Evolutionary conservation across 75 land plant genomes (phyloP).

Genomic region (Sequoiadendron giganteum): DNA sequence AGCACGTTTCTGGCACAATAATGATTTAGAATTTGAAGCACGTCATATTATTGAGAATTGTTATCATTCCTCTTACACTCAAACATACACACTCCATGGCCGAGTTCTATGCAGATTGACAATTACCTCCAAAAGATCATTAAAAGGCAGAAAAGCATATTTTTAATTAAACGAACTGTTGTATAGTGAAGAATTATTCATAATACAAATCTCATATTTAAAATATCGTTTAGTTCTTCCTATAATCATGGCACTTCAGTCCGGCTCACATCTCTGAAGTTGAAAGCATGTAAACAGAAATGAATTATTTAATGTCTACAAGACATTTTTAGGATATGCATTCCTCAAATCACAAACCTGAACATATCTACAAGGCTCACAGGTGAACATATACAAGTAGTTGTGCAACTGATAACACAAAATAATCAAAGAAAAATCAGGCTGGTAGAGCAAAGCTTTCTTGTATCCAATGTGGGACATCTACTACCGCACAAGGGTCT

Average conservation of each 20-base stretch:
- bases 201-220: too few species aligned
- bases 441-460: constrained; percentile 89
- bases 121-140: background rate
- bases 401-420: background rate
- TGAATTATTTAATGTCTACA: background rate
- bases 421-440: constrained; percentile 18
- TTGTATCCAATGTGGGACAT: constrained; percentile 76
- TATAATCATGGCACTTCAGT: background rate
- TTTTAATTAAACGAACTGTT: background rate
- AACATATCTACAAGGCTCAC: background rate
- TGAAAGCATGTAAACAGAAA: background rate
- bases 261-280: background rate
- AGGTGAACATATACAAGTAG: background rate
- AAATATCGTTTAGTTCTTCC: background rate
- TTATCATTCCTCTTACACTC: background rate
- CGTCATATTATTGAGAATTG: background rate
- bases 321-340: background rate
- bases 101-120: background rate
- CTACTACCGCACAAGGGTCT: constrained; percentile 78
- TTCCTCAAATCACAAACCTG: background rate
- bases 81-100: background rate
- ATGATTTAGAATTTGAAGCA: background rate
- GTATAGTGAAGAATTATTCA: background rate
- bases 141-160: background rate
- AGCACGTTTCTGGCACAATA: background rate